Percentiles rank a stretch among this genome's conserved stretches.
phyloP scores from a whole-genome alignment of 73 alveolate species.

The Paramecium bursaria region DNA sequence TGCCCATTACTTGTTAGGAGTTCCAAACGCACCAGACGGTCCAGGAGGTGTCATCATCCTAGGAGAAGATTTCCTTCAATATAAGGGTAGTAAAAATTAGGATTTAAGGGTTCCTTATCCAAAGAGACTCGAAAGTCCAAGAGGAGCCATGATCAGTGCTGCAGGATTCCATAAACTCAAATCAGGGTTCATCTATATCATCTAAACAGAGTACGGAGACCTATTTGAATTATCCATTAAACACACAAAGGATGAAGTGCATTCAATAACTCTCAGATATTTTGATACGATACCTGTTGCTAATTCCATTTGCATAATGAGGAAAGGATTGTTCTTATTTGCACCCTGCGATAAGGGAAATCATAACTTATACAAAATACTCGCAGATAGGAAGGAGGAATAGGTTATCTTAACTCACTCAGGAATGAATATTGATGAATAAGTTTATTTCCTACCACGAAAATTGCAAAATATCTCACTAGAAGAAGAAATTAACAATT shows the following conservation, averaged over 20 bases:
- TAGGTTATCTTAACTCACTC: constrained; percentile 83
- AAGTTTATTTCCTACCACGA: constrained; percentile 70
- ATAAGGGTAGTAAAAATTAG: constrained; percentile 71
- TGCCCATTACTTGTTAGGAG: constrained; percentile 95
- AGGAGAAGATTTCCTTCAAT: constrained; percentile 73
- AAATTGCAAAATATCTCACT: constrained; percentile 72
- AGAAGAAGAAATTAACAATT: constrained; percentile 73
- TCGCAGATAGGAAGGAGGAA: constrained; percentile 86
- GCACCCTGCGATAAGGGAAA: constrained; percentile 97
- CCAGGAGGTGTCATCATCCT: constrained; percentile 95
- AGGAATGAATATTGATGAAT: constrained; percentile 74
- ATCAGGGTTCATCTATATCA: constrained; percentile 86
- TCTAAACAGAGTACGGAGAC: constrained; percentile 98
- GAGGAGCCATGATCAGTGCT: constrained; percentile 66
- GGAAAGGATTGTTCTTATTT: constrained; percentile 87
- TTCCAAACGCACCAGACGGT: constrained; percentile 97
- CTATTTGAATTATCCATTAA: constrained; percentile 88
- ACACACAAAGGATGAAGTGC: constrained; percentile 79
- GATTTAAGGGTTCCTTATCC: constrained; percentile 66
- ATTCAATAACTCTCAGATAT: constrained; percentile 82
- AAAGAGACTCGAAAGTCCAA: constrained; percentile 56
- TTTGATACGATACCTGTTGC: constrained; percentile 97
- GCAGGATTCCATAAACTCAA: constrained; percentile 64
- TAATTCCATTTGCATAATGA: constrained; percentile 87
- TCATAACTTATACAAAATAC: constrained; percentile 87